These are phyloP conservation scores for Apiotrichum akiyoshidainum DNA, from an alignment of 1,284 basidiomycete genomes.

Conservation along the genomic window DNA sequence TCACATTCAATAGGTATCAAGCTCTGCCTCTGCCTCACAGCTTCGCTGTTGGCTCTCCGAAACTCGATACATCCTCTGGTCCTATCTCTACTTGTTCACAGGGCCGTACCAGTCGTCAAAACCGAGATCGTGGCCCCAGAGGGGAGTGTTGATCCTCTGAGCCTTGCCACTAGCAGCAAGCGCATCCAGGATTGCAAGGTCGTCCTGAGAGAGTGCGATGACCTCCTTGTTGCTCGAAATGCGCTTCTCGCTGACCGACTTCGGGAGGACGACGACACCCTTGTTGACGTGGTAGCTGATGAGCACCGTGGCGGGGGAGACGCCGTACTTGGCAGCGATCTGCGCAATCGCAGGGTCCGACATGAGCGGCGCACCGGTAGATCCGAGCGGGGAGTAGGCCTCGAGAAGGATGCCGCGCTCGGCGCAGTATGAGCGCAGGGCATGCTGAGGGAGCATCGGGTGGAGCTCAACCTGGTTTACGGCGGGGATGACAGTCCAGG, in stretches of 20 bases:
- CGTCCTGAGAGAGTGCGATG: slow-evolving; percentile 7
- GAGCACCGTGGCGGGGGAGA: slow-evolving; percentile 57
- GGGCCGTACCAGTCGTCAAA: no score
- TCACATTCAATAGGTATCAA: no score
- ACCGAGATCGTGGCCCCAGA: no score
- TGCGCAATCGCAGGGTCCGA: slow-evolving; percentile 53
- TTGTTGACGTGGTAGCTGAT: slow-evolving; percentile 48
- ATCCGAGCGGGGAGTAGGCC: slow-evolving; percentile 79
- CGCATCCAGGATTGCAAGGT: slow-evolving; percentile 1
- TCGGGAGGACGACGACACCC: slow-evolving; percentile 66
- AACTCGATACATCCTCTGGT: no score
- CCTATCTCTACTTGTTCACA: no score
- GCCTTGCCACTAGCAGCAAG: no score
- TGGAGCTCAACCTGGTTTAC: slow-evolving; percentile 71
- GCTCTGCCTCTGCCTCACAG: no score
- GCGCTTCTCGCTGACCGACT: slow-evolving; percentile 55
- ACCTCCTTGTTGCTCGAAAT: slow-evolving; percentile 43
- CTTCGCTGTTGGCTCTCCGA: no score
- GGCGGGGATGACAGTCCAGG: slow-evolving; percentile 50
- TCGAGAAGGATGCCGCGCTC: slow-evolving; percentile 62
- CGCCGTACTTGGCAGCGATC: slow-evolving; percentile 61
- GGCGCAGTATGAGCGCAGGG: slow-evolving; percentile 58
- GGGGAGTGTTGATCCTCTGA: no score
- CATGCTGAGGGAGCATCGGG: slow-evolving; percentile 73
- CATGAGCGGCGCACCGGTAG: slow-evolving; percentile 43